Conservation (phyloP, 139 green algal genomes). For the Nannochloris sp. region DNA sequence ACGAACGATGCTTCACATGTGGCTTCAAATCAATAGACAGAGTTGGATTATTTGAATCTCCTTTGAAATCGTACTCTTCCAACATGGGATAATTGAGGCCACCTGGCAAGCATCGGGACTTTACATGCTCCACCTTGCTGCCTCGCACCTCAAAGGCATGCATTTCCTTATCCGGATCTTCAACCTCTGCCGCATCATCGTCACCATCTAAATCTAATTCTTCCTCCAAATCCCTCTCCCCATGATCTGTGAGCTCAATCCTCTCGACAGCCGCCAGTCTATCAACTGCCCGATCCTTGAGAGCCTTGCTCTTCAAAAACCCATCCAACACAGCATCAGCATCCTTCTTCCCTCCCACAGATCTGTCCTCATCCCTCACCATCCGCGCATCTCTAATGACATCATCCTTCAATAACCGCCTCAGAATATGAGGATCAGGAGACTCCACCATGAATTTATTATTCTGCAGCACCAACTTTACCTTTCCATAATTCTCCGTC, state of each 20-base stretch:
- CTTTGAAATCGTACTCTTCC: conserved; percentile 96
- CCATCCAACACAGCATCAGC: conserved; percentile 1
- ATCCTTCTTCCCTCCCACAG: not conserved
- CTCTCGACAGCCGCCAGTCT: conserved; percentile 20
- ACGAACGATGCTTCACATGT: conserved; percentile 49
- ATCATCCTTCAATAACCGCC: conserved; percentile 53
- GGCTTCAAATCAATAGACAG: conserved; percentile 86
- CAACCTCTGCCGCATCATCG: not conserved
- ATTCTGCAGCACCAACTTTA: conserved; percentile 93
- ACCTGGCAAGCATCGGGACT: conserved; percentile 82
- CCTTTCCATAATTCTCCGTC: conserved; percentile 95
- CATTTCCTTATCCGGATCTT: conserved; percentile 49
- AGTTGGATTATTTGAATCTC: conserved; percentile 58
- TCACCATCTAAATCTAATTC: conserved; percentile 13
- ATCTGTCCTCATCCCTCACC: conserved; percentile 1
- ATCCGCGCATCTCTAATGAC: conserved; percentile 17
- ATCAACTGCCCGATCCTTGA: conserved; percentile 18
- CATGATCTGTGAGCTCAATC: conserved; percentile 9
- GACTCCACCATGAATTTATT: conserved; percentile 95
- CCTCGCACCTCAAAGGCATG: conserved; percentile 68
- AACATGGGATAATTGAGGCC: conserved; percentile 93
- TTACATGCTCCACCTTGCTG: conserved; percentile 86
- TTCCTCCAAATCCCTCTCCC: conserved; percentile 9
- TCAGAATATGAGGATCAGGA: conserved; percentile 60
- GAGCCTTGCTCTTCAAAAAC: conserved; percentile 7